phyloP scores from a whole-genome alignment of 805 yeast genomes.

The Blastobotrys muscicola region DNA sequence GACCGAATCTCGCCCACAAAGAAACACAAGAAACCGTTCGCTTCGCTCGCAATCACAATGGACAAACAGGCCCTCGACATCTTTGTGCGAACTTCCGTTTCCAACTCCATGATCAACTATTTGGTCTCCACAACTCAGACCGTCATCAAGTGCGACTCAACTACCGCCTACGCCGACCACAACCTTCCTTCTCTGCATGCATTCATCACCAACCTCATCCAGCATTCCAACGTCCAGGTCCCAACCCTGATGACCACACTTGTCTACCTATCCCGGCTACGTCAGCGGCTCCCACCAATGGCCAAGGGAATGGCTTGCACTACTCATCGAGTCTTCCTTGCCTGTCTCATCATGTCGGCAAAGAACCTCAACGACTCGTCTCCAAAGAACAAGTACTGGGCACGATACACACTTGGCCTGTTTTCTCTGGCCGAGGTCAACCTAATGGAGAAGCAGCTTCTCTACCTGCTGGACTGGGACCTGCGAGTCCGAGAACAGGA shows the following conservation, averaged over 20 bases:
- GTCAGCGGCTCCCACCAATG: conserved; percentile 70
- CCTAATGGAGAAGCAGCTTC: conserved; percentile 81
- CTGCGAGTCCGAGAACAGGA: conserved; percentile 63
- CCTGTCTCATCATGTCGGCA: conserved; percentile 84
- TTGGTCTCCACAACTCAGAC: conserved; percentile 33
- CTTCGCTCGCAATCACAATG: no score
- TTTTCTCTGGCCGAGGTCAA: conserved; percentile 71
- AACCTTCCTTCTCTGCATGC: conserved; percentile 23
- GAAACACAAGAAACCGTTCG: no score
- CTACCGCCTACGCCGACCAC: conserved; percentile 14
- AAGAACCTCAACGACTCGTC: conserved; percentile 87
- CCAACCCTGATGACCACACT: conserved; percentile 91
- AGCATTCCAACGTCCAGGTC: conserved; percentile 84
- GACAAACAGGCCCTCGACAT: conserved; percentile 31
- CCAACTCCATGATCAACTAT: conserved; percentile 32
- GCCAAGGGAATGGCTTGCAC: conserved; percentile 87
- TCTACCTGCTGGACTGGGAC: conserved; percentile 79
- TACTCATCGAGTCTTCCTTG: conserved; percentile 84
- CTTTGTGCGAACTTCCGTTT: conserved; percentile 34
- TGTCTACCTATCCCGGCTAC: conserved; percentile 70
- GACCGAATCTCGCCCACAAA: no score
- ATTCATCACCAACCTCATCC: conserved; percentile 66
- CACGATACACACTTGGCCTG: conserved; percentile 81
- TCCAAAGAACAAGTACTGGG: conserved; percentile 96
- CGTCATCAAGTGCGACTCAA: conserved; percentile 30